Conservation (phyloP, 2,329 filamentous ascomycete species). For the Sporothrix pallida region DNA sequence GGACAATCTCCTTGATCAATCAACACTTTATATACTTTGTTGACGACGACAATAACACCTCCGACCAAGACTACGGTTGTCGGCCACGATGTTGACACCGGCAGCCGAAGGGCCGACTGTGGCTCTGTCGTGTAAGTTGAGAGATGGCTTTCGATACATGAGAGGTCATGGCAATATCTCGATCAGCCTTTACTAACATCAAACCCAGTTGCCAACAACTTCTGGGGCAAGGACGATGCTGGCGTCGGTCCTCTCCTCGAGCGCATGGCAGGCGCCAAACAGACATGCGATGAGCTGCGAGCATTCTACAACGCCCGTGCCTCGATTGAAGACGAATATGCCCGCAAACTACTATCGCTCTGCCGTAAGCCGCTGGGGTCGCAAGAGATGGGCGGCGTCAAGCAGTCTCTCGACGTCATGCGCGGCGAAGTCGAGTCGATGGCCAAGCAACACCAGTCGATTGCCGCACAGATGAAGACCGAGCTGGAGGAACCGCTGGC, state of each 20-base stretch:
- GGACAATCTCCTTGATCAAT: no score
- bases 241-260: conserved; percentile 89
- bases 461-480: conserved; percentile 92
- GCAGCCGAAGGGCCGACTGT: conserved; percentile 38
- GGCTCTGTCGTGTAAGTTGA: conserved; percentile 39
- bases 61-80: neutral
- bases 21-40: no score
- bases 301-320: conserved; percentile 90
- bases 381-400: conserved; percentile 82
- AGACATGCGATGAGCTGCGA: conserved; percentile 91
- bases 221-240: conserved; percentile 99
- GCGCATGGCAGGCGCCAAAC: conserved; percentile 93
- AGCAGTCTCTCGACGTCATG: conserved; percentile 82
- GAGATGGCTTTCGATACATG: neutral
- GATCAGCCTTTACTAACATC: no score
- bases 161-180: neutral
- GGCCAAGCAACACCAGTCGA: conserved; percentile 89
- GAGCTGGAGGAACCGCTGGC: conserved; percentile 92
- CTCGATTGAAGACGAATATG: conserved; percentile 95
- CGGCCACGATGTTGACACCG: conserved; percentile 36
- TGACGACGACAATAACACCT: neutral
- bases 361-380: conserved; percentile 89
- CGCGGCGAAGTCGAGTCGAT: conserved; percentile 90
- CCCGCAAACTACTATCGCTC: conserved; percentile 83
- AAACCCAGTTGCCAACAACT: conserved; percentile 91